These are phyloP conservation scores for Opeltia flavorubescens DNA, from an alignment of 495 filamentous ascomycete genomes.

Conservation along the genomic window DNA sequence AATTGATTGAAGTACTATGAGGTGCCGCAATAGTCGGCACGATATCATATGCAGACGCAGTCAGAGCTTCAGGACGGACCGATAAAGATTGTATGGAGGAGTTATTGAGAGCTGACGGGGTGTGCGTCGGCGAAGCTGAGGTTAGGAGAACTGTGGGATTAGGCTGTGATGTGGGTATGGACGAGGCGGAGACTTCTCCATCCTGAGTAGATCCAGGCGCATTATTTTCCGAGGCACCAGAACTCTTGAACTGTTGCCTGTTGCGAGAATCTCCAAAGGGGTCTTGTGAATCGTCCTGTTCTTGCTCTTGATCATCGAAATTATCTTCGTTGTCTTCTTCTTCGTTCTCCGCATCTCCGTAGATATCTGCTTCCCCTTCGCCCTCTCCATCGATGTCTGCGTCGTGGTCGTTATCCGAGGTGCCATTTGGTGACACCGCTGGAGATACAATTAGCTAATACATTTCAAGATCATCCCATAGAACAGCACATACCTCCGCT, in stretches of 20 bases:
- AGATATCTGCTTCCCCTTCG: constrained; percentile 48
- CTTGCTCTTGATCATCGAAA: constrained; percentile 45
- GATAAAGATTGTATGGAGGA: constrained; percentile 40
- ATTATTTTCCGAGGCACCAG: constrained; percentile 1
- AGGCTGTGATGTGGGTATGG: constrained; percentile 21
- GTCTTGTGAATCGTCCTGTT: constrained; percentile 28
- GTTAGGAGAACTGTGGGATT: constrained; percentile 27
- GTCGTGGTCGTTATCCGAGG: constrained; percentile 59
- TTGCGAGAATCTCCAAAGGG: constrained; percentile 6
- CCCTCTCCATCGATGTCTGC: constrained; percentile 46
- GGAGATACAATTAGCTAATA: constrained; percentile 3
- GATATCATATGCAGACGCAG: constrained; percentile 84
- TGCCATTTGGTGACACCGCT: constrained; percentile 43
- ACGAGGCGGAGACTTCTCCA: constrained; percentile 20
- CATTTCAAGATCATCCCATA: too few relatives aligned
- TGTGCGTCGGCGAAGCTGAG: constrained; percentile 21
- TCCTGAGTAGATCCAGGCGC: constrained; percentile 30
- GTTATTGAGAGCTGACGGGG: constrained; percentile 18
- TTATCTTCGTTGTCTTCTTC: constrained; percentile 39
- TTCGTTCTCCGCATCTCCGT: constrained; percentile 43
- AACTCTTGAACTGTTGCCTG: constrained; percentile 4
- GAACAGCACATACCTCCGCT: constrained; percentile 32
- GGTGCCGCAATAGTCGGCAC: constrained; percentile 93
- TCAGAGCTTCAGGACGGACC: constrained; percentile 65
- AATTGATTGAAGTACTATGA: constrained; percentile 90